A percentile compares a stretch with the other conserved stretches of the same genome.
phyloP scores from a whole-genome alignment of 352 stramenopile species.

The Globisporangium viniferum region DNA sequence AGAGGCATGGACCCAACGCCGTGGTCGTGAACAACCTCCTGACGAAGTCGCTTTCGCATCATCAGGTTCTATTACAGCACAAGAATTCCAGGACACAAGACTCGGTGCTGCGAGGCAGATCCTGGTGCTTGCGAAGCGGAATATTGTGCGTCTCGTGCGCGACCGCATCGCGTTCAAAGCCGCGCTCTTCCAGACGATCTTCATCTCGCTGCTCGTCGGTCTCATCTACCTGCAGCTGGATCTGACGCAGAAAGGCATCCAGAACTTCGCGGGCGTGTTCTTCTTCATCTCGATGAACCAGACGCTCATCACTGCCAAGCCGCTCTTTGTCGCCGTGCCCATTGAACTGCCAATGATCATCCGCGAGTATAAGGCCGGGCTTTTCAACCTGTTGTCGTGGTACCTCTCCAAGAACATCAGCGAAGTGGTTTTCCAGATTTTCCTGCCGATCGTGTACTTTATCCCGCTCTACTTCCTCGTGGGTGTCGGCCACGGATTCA shows the following conservation, averaged over 20 bases:
- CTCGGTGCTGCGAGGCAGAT: not conserved
- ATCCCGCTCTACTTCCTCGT: constrained; percentile 44
- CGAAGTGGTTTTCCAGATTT: constrained; percentile 41
- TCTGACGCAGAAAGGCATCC: constrained; percentile 32
- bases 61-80: too few relatives aligned
- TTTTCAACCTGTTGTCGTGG: constrained; percentile 42
- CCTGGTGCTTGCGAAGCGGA: constrained; percentile 2
- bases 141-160: constrained; percentile 34
- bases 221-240: constrained; percentile 50
- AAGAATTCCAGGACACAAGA: too few relatives aligned
- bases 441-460: constrained; percentile 39
- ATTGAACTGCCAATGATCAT: constrained; percentile 27
- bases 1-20: constrained; percentile 27
- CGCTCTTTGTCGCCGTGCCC: constrained; percentile 22
- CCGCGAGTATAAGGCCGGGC: constrained; percentile 40
- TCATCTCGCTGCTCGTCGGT: constrained; percentile 35
- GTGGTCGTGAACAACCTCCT: too few relatives aligned
- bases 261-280: constrained; percentile 40
- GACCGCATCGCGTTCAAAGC: constrained; percentile 29
- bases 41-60: not conserved
- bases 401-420: constrained; percentile 50
- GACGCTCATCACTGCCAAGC: constrained; percentile 26
- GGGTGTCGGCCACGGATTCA: constrained; percentile 26
- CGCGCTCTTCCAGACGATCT: constrained; percentile 27
- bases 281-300: constrained; percentile 46